Percentiles rank a stretch among this genome's conserved stretches.
phyloP scores from a whole-genome alignment of 2,329 filamentous ascomycete genomes.

The Phoma sp. region DNA sequence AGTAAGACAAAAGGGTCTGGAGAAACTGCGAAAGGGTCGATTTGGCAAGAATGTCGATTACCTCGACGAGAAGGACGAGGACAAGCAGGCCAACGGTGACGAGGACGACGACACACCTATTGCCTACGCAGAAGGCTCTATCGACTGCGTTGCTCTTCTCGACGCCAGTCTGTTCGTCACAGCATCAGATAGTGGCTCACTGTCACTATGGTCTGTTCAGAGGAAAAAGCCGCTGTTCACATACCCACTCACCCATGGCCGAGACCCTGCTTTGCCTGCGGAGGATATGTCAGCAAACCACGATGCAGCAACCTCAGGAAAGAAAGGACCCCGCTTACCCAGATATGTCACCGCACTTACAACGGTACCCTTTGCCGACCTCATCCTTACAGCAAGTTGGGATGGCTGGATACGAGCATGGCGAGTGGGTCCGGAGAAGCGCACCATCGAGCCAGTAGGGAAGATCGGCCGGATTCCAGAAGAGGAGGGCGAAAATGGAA shows the following conservation, averaged over 20 bases:
- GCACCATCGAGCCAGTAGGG: conserved; percentile 73
- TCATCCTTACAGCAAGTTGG: conserved; percentile 93
- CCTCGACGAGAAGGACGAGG: conserved; percentile 59
- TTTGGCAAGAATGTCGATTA: conserved; percentile 41
- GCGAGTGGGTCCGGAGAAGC: conserved; percentile 78
- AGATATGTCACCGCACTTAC: conserved; percentile 90
- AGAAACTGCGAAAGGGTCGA: conserved; percentile 44
- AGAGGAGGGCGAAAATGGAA: conserved; percentile 28
- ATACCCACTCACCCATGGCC: conserved; percentile 80
- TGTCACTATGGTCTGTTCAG: conserved; percentile 85
- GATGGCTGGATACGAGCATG: conserved; percentile 87
- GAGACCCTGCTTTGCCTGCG: conserved; percentile 73
- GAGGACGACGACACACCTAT: conserved; percentile 50
- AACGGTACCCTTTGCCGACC: conserved; percentile 86
- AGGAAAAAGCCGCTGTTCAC: conserved; percentile 95
- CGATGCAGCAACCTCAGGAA: conserved; percentile 61
- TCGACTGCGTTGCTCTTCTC: conserved; percentile 90
- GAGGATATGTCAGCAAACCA: conserved; percentile 71
- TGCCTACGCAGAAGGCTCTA: conserved; percentile 75
- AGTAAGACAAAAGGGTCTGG: conserved; percentile 48
- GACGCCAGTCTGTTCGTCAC: conserved; percentile 91
- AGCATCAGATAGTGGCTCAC: conserved; percentile 85
- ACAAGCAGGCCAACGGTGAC: conserved; percentile 43
- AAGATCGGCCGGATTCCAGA: conserved; percentile 59
- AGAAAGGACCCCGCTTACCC: conserved; percentile 65